These are phyloP conservation scores for Lasiodiplodia citricola DNA, from an alignment of 2,329 filamentous ascomycete species.

Conservation along the genomic window DNA sequence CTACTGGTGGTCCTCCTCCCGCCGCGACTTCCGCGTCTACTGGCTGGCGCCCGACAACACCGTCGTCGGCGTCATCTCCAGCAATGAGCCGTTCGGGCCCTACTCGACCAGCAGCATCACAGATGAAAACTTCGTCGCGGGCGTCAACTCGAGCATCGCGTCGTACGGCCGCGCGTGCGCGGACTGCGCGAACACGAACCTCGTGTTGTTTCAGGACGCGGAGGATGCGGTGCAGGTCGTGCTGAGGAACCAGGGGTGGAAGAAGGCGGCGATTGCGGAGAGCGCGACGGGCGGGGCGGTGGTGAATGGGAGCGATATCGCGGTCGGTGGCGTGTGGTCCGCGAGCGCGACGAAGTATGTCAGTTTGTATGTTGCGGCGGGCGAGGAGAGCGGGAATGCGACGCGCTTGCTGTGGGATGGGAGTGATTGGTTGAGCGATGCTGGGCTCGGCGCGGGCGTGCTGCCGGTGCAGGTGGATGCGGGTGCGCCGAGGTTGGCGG, in stretches of 20 bases:
- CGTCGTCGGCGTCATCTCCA: neutral
- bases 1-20: neutral
- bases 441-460: neutral
- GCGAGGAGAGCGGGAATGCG: neutral
- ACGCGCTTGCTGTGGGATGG: neutral
- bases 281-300: neutral
- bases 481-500: neutral
- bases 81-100: neutral
- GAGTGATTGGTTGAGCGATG: neutral
- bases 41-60: neutral
- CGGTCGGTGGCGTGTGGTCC: neutral
- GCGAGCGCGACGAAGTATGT: neutral
- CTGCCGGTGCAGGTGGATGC: neutral
- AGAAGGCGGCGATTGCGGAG: too few relatives aligned
- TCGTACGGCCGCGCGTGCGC: constrained; percentile 12
- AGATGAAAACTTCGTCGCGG: neutral
- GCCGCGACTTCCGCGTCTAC: constrained; percentile 9
- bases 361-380: neutral
- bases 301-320: neutral
- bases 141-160: neutral
- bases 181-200: neutral
- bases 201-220: neutral
- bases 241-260: neutral
- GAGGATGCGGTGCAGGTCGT: neutral
- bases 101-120: neutral